Conservation (phyloP, 2,329 filamentous ascomycete genomes). For the Raffaelea albimanens region DNA sequence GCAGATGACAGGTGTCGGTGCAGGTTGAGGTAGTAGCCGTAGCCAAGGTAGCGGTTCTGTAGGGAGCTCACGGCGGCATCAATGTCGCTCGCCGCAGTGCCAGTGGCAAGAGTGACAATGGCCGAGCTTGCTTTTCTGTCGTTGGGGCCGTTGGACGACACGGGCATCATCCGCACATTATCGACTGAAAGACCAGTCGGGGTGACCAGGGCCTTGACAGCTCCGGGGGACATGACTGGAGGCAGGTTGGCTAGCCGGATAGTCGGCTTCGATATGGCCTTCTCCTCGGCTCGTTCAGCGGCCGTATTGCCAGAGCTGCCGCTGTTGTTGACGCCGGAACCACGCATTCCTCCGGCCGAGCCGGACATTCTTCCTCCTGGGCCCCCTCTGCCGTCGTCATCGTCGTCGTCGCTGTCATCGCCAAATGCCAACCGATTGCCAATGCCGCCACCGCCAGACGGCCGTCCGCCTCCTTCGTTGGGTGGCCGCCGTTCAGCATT, state of each 20-base stretch:
- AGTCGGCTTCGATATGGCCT: conserved; percentile 52
- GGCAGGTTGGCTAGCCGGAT: conserved; percentile 52
- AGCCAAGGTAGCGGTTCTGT: conserved; percentile 78
- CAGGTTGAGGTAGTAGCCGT: conserved; percentile 70
- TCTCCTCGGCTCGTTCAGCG: conserved; percentile 43
- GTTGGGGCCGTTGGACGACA: conserved; percentile 28
- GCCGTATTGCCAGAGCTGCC: conserved; percentile 16
- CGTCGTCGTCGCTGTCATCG: no score
- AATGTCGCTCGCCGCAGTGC: conserved; percentile 75
- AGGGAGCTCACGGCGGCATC: conserved; percentile 68
- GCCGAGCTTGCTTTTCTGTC: conserved; percentile 67
- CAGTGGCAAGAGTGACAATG: conserved; percentile 70
- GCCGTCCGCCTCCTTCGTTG: conserved; percentile 14
- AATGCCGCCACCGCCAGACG: conserved; percentile 30
- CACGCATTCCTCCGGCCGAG: no score
- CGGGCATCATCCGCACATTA: conserved; percentile 60
- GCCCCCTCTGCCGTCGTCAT: conserved; percentile 18
- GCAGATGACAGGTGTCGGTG: conserved; percentile 78
- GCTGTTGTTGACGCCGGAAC: background rate
- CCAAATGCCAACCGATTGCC: background rate
- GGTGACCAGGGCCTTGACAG: conserved; percentile 50
- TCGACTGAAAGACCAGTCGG: conserved; percentile 53
- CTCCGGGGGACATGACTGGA: conserved; percentile 47
- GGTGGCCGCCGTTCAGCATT: background rate
- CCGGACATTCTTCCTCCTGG: background rate